These are phyloP conservation scores for Claviceps africana DNA, from an alignment of 2,329 filamentous ascomycete genomes.

Conservation along the genomic window DNA sequence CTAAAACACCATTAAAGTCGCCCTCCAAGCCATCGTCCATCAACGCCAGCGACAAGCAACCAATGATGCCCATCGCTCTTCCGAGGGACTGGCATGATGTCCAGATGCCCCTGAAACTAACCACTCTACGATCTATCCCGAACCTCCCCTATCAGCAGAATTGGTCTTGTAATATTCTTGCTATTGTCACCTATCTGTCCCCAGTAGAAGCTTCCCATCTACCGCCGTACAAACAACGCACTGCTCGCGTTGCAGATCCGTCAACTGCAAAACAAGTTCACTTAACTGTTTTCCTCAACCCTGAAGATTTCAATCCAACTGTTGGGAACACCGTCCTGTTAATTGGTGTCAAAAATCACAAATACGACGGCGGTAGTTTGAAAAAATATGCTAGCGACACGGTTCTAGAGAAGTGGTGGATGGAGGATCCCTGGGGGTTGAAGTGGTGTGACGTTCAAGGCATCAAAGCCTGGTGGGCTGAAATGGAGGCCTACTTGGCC, in stretches of 20 bases:
- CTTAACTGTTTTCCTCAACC: constrained; percentile 40
- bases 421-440: constrained; percentile 30
- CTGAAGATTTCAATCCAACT: constrained; percentile 30
- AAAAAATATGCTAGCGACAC: constrained; percentile 31
- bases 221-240: constrained; percentile 36
- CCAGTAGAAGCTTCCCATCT: constrained; percentile 34
- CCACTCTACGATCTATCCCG: constrained; percentile 33
- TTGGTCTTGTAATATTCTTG: constrained; percentile 42
- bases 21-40: not conserved
- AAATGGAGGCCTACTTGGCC: constrained; percentile 11
- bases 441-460: constrained; percentile 35
- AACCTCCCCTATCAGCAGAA: constrained; percentile 42
- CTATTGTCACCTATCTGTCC: constrained; percentile 33
- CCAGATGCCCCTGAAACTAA: constrained; percentile 35
- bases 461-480: constrained; percentile 31
- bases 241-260: constrained; percentile 35
- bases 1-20: not conserved
- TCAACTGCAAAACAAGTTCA: constrained; percentile 38
- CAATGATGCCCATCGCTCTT: constrained; percentile 19
- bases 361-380: constrained; percentile 33
- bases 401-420: constrained; percentile 34
- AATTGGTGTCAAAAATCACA: constrained; percentile 43
- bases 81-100: constrained; percentile 28
- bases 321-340: constrained; percentile 37
- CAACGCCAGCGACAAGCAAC: not conserved